Evolutionary conservation across 805 yeast species (phyloP).

Genomic region (Myxozyma melibiosi): DNA sequence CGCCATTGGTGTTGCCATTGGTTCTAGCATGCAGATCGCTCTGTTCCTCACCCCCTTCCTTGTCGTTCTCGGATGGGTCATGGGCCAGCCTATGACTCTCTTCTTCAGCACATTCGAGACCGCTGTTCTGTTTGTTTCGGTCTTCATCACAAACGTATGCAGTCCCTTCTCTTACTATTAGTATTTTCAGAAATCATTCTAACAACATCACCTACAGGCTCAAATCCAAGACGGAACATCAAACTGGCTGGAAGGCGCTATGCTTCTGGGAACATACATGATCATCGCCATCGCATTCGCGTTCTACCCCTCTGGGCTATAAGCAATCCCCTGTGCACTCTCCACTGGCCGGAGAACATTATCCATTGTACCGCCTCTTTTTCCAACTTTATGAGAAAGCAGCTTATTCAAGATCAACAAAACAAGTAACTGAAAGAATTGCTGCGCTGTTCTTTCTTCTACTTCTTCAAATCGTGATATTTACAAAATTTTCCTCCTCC

Average conservation of each 20-base stretch:
- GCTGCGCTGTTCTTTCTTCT: too few relatives aligned
- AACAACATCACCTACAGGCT: constrained; percentile 16
- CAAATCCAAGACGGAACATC: constrained; percentile 86
- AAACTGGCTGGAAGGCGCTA: constrained; percentile 95
- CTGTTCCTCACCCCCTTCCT: constrained; percentile 92
- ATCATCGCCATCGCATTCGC: constrained; percentile 88
- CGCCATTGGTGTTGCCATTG: constrained; percentile 95
- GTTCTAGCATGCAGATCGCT: constrained; percentile 93
- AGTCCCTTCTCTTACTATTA: constrained; percentile 45
- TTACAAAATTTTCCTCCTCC: too few relatives aligned
- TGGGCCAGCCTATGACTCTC: constrained; percentile 89
- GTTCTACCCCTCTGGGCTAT: constrained; percentile 63
- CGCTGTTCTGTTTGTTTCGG: constrained; percentile 84
- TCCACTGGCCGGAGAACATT: too few relatives aligned
- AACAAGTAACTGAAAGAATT: too few relatives aligned
- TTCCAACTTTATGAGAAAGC: too few relatives aligned
- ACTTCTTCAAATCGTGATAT: too few relatives aligned
- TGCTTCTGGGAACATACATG: constrained; percentile 83
- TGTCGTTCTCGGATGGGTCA: constrained; percentile 91
- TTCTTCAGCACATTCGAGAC: constrained; percentile 93
- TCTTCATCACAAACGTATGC: constrained; percentile 68
- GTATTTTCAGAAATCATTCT: neutral
- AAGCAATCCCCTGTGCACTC: neutral
- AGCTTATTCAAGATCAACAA: too few relatives aligned
- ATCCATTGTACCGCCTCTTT: too few relatives aligned